Evolutionary conservation across 2,329 filamentous ascomycete genomes (phyloP).

Genomic region (Aotearoamyces nothofagi): DNA sequence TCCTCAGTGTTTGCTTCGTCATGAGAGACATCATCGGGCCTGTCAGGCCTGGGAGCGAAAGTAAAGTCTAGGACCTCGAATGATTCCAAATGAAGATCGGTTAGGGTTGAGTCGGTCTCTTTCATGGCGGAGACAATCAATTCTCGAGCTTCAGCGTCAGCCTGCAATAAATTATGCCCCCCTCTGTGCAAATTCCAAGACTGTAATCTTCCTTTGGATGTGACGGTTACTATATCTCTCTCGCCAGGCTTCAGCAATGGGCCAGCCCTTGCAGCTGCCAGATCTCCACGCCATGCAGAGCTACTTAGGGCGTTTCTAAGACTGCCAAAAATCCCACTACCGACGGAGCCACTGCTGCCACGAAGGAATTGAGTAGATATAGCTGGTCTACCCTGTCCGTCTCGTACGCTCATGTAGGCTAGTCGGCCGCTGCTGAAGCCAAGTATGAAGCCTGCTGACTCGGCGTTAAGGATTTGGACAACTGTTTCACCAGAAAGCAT

Average conservation of each 20-base stretch:
- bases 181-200: slow-evolving; percentile 83
- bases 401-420: slow-evolving; percentile 73
- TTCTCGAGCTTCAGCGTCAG: slow-evolving; percentile 55
- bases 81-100: slow-evolving; percentile 35
- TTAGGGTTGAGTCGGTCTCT: slow-evolving; percentile 31
- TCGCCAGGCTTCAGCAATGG: slow-evolving; percentile 61
- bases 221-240: slow-evolving; percentile 68
- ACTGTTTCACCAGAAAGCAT: slow-evolving; percentile 69
- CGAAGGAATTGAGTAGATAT: slow-evolving; percentile 68
- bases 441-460: slow-evolving; percentile 72
- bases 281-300: slow-evolving; percentile 55
- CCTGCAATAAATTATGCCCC: slow-evolving; percentile 62
- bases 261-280: slow-evolving; percentile 67
- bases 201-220: slow-evolving; percentile 62
- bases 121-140: slow-evolving; percentile 47
- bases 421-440: slow-evolving; percentile 74
- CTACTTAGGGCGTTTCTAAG: slow-evolving; percentile 63
- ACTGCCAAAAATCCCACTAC: slow-evolving; percentile 63
- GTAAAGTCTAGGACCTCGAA: slow-evolving; percentile 71
- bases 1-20: slow-evolving; percentile 35
- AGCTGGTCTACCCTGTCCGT: slow-evolving; percentile 71
- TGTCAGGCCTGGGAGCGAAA: slow-evolving; percentile 42
- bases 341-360: slow-evolving; percentile 35
- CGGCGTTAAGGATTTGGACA: slow-evolving; percentile 65
- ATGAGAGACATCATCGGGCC: too few relatives aligned